phyloP scores from a whole-genome alignment of 208 protist species.

The Acanthamoeba culbertsoni region DNA sequence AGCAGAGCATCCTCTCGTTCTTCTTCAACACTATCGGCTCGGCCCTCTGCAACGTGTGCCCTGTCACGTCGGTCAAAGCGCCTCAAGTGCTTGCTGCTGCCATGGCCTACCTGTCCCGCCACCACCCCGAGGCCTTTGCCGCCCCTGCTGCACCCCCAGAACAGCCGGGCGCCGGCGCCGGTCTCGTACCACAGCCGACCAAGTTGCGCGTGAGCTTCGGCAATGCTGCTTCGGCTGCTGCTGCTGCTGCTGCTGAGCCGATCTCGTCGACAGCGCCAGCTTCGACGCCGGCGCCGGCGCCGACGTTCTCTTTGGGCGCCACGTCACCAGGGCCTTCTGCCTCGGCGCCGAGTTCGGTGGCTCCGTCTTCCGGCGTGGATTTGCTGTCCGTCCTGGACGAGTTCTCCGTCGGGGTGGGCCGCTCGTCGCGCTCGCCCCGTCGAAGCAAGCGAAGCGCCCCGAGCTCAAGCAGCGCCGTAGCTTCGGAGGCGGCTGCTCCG shows the following conservation, averaged over 20 bases:
- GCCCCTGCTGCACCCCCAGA: neutral
- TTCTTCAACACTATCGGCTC: constrained; percentile 40
- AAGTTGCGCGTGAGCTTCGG: constrained; percentile 25
- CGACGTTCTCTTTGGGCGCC: neutral
- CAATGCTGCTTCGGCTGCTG: neutral
- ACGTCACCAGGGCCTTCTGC: neutral
- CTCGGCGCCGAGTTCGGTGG: neutral
- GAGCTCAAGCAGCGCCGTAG: neutral
- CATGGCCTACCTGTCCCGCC: neutral
- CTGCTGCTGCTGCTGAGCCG: neutral
- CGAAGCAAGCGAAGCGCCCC: neutral
- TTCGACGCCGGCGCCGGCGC: neutral
- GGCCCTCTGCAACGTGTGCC: constrained; percentile 16
- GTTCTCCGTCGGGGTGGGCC: neutral
- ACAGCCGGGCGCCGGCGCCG: neutral
- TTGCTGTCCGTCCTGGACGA: neutral
- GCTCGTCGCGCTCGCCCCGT: neutral
- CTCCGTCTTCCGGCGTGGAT: neutral
- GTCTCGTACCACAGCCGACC: neutral
- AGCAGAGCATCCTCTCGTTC: constrained; percentile 9
- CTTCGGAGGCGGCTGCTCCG: neutral
- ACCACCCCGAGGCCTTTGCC: neutral
- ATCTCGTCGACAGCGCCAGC: neutral
- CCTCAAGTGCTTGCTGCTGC: neutral
- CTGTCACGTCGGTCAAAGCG: neutral